Conservation (phyloP, 1,284 basidiomycete genomes). For the Inonotus obliquus region DNA sequence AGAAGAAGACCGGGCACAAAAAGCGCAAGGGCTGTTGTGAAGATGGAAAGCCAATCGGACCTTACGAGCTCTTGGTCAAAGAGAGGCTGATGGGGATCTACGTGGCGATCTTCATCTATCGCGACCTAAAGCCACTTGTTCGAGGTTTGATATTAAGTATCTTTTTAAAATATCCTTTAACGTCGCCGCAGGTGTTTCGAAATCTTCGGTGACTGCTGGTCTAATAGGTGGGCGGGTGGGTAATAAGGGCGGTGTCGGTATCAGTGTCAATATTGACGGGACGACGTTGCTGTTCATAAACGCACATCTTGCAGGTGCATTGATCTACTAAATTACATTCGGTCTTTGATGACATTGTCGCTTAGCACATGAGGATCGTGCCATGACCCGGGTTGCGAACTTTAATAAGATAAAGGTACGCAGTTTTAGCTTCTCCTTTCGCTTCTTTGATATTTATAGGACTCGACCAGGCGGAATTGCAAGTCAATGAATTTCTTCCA, state of each 20-base stretch:
- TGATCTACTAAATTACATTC: neutral
- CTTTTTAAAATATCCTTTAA: neutral
- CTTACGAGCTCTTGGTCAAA: conserved; percentile 78
- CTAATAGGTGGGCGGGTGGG: conserved; percentile 84
- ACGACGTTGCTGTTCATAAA: conserved; percentile 81
- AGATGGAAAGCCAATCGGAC: conserved; percentile 47
- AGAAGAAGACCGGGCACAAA: conserved; percentile 31
- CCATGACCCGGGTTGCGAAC: conserved; percentile 65
- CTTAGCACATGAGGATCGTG: conserved; percentile 72
- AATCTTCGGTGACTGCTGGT: conserved; percentile 75
- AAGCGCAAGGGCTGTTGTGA: conserved; percentile 28
- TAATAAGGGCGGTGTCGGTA: conserved; percentile 83
- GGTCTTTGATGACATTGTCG: conserved; percentile 13
- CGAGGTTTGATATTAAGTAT: conserved; percentile 39
- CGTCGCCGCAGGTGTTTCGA: conserved; percentile 48
- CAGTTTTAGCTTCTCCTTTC: neutral
- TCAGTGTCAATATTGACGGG: conserved; percentile 71
- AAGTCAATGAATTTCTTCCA: conserved; percentile 62
- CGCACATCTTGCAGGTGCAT: conserved; percentile 77
- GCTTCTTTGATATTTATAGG: conserved; percentile 12
- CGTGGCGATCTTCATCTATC: conserved; percentile 66
- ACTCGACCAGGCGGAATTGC: conserved; percentile 47
- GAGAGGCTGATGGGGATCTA: conserved; percentile 89
- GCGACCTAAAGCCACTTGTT: conserved; percentile 56
- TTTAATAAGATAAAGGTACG: conserved; percentile 71